A percentile compares a stretch with the other conserved stretches of the same genome.
Evolutionary conservation across 1,284 basidiomycete genomes (phyloP).

Genomic region (Heliocybe sulcata): DNA sequence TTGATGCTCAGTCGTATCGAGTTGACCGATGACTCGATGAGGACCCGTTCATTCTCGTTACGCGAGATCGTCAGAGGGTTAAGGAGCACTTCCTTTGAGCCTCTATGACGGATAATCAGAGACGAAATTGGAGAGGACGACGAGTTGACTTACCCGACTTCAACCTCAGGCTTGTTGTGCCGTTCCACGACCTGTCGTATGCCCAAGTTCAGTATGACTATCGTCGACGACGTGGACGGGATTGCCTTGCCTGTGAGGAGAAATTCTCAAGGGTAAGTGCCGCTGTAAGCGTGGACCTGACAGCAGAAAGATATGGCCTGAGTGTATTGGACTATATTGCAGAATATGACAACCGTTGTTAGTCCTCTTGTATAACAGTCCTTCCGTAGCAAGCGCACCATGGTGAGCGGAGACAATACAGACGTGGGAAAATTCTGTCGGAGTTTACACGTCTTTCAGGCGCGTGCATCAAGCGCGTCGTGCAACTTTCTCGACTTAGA

Average conservation of each 20-base stretch:
- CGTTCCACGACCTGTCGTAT: slow-evolving; percentile 78
- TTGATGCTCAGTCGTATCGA: slow-evolving; percentile 94
- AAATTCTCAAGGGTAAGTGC: slow-evolving; percentile 97
- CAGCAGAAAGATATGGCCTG: slow-evolving; percentile 93
- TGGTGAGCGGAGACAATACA: slow-evolving; percentile 3
- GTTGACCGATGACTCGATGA: slow-evolving; percentile 97
- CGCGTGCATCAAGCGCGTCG: slow-evolving; percentile 1
- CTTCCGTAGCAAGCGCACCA: slow-evolving; percentile 34
- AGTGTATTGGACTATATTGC: slow-evolving; percentile 65
- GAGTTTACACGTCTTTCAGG: slow-evolving; percentile 4
- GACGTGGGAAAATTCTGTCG: background rate
- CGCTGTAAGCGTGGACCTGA: slow-evolving; percentile 94
- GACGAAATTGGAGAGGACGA: background rate
- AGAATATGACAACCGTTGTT: slow-evolving; percentile 7
- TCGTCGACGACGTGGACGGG: slow-evolving; percentile 5
- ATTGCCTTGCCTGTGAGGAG: slow-evolving; percentile 74
- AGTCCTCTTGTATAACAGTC: slow-evolving; percentile 11
- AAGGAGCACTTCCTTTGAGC: slow-evolving; percentile 90
- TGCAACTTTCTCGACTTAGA: slow-evolving; percentile 13
- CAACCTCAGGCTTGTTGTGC: slow-evolving; percentile 95
- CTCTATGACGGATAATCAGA: slow-evolving; percentile 36
- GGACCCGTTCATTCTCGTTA: slow-evolving; percentile 93
- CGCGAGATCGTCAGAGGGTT: slow-evolving; percentile 91
- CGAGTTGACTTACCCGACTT: slow-evolving; percentile 55
- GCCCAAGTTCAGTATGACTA: slow-evolving; percentile 1